phyloP scores from a whole-genome alignment of 768 basidiomycete species.

The Auriscalpium orientale region DNA sequence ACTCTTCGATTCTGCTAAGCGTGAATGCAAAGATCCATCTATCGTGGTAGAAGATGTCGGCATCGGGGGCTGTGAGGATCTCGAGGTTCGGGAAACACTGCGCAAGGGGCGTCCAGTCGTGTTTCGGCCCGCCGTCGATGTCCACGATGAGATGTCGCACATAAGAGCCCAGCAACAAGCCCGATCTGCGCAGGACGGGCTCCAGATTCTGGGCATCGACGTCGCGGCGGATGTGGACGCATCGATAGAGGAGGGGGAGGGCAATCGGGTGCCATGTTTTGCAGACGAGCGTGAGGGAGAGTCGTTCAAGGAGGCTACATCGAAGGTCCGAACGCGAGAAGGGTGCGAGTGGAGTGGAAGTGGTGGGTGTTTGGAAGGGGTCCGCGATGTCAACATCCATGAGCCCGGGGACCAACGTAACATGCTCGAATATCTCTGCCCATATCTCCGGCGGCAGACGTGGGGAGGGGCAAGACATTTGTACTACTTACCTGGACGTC shows the following conservation, averaged over 20 bases:
- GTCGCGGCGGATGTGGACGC: not conserved
- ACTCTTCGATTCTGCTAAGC: no score
- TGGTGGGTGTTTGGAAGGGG: not conserved
- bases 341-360: not conserved
- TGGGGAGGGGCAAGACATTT: no score
- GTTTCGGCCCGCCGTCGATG: not conserved
- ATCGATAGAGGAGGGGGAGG: not conserved
- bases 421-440: not conserved
- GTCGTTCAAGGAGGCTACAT: not conserved
- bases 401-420: not conserved
- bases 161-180: not conserved
- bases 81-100: not conserved
- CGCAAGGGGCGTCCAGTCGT: not conserved
- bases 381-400: not conserved
- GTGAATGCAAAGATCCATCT: no score
- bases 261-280: not conserved
- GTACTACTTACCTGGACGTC: no score
- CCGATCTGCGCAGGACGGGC: not conserved
- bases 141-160: not conserved
- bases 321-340: not conserved
- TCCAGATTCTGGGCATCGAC: not conserved
- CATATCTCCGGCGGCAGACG: not conserved
- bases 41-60: not conserved
- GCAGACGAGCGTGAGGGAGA: not conserved
- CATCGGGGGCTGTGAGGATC: not conserved